Evolutionary conservation across 73 alveolate genomes (phyloP).

Genomic region (Tetrahymena malaccensis): DNA sequence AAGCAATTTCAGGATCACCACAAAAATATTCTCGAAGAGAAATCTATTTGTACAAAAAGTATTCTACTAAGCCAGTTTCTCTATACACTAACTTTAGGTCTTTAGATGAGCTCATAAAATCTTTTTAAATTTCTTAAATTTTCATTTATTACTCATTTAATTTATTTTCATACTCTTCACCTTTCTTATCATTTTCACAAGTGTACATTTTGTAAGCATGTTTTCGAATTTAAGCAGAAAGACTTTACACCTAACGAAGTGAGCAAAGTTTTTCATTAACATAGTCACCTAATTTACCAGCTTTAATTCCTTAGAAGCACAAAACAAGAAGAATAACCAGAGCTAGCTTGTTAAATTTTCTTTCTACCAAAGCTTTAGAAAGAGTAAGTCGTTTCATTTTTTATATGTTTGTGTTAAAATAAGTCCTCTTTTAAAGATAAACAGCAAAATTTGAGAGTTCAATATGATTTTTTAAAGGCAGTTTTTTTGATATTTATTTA

Average conservation of each 20-base stretch:
- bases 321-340: background rate
- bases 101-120: background rate
- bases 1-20: background rate
- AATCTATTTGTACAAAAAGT: background rate
- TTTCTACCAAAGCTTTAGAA: background rate
- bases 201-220: background rate
- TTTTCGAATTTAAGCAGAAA: background rate
- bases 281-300: background rate
- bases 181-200: background rate
- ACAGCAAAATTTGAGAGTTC: background rate
- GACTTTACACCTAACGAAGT: background rate
- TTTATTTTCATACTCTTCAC: background rate
- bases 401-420: background rate
- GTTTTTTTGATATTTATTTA: background rate
- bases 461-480: background rate
- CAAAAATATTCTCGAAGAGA: background rate
- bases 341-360: background rate
- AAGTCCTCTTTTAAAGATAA: background rate
- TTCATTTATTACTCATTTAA: background rate
- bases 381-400: background rate
- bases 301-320: background rate
- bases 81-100: background rate
- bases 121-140: background rate
- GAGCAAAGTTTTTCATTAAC: background rate
- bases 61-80: background rate